phyloP scores from a whole-genome alignment of 179 eudicot genomes.

The Patellifolia procumbens region DNA sequence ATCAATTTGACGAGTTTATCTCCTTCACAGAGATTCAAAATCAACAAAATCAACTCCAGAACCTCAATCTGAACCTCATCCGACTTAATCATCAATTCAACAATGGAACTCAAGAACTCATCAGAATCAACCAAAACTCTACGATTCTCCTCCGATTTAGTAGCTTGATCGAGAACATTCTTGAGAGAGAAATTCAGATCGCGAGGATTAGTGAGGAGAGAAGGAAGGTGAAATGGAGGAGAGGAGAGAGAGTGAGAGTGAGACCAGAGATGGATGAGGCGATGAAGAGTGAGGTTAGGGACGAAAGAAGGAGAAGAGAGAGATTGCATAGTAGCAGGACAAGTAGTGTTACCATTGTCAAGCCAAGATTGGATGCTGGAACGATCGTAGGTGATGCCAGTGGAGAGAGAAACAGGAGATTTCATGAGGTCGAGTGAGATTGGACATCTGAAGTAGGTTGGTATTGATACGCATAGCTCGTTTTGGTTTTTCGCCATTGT shows the following conservation, averaged over 20 bases:
- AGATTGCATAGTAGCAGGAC: constrained; percentile 89
- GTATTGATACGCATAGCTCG: constrained; percentile 48
- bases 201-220: not conserved
- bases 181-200: constrained; percentile 7
- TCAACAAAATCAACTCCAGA: constrained; percentile 25
- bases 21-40: constrained; percentile 22
- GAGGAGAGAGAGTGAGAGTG: constrained; percentile 18
- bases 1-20: not conserved
- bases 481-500: constrained; percentile 56
- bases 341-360: constrained; percentile 76
- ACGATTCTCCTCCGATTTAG: constrained; percentile 9
- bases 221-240: constrained; percentile 13
- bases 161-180: constrained; percentile 4
- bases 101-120: constrained; percentile 15
- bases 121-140: constrained; percentile 25
- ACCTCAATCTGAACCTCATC: constrained; percentile 12
- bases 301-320: constrained; percentile 63
- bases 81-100: constrained; percentile 8
- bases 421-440: constrained; percentile 76
- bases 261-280: constrained; percentile 73
- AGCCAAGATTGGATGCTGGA: constrained; percentile 80
- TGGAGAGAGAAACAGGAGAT: constrained; percentile 83
- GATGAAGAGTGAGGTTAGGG: constrained; percentile 77
- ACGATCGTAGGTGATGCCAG: constrained; percentile 90
- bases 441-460: constrained; percentile 69